phyloP scores from a whole-genome alignment of 2,329 filamentous ascomycete genomes.

The Dactylellina cionopaga region DNA sequence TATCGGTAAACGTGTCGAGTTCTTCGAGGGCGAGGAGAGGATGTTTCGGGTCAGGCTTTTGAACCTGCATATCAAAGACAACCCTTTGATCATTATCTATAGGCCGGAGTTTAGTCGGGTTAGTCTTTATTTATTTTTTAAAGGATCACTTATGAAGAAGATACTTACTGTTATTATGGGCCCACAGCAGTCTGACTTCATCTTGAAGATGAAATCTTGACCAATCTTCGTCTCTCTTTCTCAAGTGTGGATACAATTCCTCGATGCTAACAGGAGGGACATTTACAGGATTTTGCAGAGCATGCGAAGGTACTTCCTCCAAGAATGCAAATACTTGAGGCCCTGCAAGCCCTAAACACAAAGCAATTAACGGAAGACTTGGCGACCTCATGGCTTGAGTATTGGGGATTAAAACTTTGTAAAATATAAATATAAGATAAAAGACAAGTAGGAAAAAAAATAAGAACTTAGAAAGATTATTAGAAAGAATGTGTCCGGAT shows the following conservation, averaged over 20 bases:
- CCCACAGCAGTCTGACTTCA: constrained; percentile 56
- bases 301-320: neutral
- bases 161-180: constrained; percentile 53
- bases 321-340: neutral
- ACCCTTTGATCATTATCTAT: constrained; percentile 50
- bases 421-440: too few species aligned
- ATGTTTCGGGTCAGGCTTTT: constrained; percentile 56
- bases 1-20: constrained; percentile 57
- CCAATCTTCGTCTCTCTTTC: constrained; percentile 41
- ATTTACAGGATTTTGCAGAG: neutral
- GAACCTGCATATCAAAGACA: constrained; percentile 58
- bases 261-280: constrained; percentile 1
- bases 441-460: too few species aligned
- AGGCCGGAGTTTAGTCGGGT: neutral
- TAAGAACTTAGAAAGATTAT: too few species aligned
- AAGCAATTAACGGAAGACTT: neutral
- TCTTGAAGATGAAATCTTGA: constrained; percentile 53
- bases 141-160: neutral
- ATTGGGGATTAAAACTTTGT: too few species aligned
- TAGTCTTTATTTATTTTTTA: neutral
- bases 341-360: neutral
- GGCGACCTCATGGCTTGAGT: neutral
- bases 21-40: constrained; percentile 58
- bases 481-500: too few species aligned
- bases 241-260: constrained; percentile 8